Conservation (phyloP, 768 basidiomycete genomes). For the Trametes elegans region DNA sequence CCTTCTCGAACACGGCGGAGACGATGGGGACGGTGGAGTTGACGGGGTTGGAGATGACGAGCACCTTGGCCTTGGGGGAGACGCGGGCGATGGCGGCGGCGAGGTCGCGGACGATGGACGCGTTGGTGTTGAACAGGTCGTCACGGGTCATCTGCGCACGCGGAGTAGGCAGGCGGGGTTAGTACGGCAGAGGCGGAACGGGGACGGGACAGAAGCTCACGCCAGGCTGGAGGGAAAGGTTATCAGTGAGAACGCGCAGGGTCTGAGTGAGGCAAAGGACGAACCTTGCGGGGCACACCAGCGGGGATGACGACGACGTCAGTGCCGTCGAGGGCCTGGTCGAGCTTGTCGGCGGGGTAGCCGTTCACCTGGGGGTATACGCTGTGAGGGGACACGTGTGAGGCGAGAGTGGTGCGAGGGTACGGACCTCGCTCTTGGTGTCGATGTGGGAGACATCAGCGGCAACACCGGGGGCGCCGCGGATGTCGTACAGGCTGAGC, state of each 20-base stretch:
- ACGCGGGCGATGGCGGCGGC: constrained; percentile 84
- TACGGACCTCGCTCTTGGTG: constrained; percentile 70
- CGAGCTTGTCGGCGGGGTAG: constrained; percentile 83
- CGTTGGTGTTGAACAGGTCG: constrained; percentile 97
- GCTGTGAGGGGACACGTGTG: not conserved
- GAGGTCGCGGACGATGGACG: constrained; percentile 96
- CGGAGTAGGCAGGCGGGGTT: constrained; percentile 18
- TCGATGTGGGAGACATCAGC: constrained; percentile 97
- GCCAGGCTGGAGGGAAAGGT: constrained; percentile 57
- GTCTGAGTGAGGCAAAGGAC: constrained; percentile 16
- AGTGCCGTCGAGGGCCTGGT: constrained; percentile 84
- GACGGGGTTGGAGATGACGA: constrained; percentile 99
- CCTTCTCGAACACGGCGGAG: constrained; percentile 85
- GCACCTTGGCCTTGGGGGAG: constrained; percentile 86
- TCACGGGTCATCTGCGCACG: constrained; percentile 89
- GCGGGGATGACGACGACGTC: constrained; percentile 97
- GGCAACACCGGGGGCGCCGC: constrained; percentile 94
- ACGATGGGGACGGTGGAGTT: constrained; percentile 98
- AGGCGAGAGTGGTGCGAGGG: constrained; percentile 15
- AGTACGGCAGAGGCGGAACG: constrained; percentile 20
- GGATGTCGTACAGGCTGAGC: constrained; percentile 90
- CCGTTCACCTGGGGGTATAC: constrained; percentile 61
- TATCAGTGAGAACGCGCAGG: constrained; percentile 28
- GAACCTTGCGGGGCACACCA: constrained; percentile 97
- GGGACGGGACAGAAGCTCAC: constrained; percentile 48